Conservation (phyloP, 2,329 filamentous ascomycete species). For the Colletotrichum tofieldiae region DNA sequence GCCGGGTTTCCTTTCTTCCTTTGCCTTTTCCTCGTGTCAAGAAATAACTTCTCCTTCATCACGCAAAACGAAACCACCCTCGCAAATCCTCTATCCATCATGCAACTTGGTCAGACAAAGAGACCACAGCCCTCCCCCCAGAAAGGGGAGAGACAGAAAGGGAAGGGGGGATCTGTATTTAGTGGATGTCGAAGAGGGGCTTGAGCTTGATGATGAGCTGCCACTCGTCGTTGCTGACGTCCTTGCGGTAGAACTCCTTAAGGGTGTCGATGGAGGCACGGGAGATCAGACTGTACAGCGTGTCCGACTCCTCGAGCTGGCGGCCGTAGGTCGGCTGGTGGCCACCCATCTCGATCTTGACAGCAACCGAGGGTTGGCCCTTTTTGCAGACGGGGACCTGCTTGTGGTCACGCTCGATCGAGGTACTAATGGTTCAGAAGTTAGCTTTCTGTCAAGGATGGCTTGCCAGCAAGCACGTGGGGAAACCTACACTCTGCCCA, state of each 20-base stretch:
- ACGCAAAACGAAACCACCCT: background rate
- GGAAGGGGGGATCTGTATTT: constrained; percentile 47
- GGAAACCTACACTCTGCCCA: constrained; percentile 91
- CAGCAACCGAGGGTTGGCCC: constrained; percentile 94
- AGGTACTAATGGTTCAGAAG: constrained; percentile 74
- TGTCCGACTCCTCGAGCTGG: constrained; percentile 93
- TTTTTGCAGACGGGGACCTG: constrained; percentile 93
- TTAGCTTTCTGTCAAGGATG: constrained; percentile 44
- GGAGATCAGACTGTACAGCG: constrained; percentile 89
- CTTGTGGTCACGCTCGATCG: constrained; percentile 98
- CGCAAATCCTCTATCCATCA: background rate
- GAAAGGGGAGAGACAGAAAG: background rate
- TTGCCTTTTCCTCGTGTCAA: background rate
- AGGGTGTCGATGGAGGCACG: constrained; percentile 92
- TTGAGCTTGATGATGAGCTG: constrained; percentile 95
- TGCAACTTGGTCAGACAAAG: background rate
- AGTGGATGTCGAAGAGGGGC: constrained; percentile 90
- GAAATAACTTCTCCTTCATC: background rate
- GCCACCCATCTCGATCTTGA: constrained; percentile 95
- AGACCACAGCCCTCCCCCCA: background rate
- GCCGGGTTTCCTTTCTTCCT: background rate
- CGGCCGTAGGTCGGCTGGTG: constrained; percentile 96
- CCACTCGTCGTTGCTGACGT: constrained; percentile 96
- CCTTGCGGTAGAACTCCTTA: constrained; percentile 93
- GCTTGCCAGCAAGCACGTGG: background rate